Percentiles rank a stretch among this genome's conserved stretches.
Conservation (phyloP, 306 rosid species). For the Inga leiocalycina region DNA sequence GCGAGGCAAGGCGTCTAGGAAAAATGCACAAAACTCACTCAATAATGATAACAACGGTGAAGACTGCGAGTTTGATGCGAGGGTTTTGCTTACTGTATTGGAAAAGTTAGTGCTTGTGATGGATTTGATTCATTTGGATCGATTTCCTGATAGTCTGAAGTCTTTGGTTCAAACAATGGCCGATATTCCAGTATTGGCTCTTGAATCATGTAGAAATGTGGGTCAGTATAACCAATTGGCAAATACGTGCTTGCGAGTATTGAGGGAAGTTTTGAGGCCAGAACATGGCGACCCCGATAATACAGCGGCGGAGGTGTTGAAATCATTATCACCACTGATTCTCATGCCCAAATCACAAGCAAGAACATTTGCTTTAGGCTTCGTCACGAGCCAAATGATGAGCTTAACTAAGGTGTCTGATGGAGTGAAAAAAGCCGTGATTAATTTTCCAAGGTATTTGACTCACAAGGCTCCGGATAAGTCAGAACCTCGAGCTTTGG, state of each 20-base stretch:
- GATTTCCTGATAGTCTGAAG: slow-evolving; percentile 81
- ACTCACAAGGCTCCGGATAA: slow-evolving; percentile 74
- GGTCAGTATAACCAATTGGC: slow-evolving; percentile 46
- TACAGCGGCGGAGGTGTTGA: slow-evolving; percentile 76
- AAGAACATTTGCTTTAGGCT: slow-evolving; percentile 62
- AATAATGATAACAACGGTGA: slow-evolving; percentile 16
- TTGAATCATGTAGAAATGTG: slow-evolving; percentile 45
- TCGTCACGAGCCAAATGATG: slow-evolving; percentile 48
- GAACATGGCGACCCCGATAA: slow-evolving; percentile 63
- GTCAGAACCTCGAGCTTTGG: slow-evolving; percentile 77
- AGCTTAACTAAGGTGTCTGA: slow-evolving; percentile 29
- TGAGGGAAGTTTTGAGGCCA: slow-evolving; percentile 59
- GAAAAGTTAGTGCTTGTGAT: slow-evolving; percentile 61
- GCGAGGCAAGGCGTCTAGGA: slow-evolving; percentile 38
- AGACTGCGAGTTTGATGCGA: slow-evolving; percentile 40
- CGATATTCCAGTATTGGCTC: slow-evolving; percentile 55
- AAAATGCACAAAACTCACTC: background rate
- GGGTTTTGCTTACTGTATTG: slow-evolving; percentile 53
- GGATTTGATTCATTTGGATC: slow-evolving; percentile 73
- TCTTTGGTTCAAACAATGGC: slow-evolving; percentile 66
- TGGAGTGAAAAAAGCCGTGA: slow-evolving; percentile 68
- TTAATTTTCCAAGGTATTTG: slow-evolving; percentile 76
- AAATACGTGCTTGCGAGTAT: slow-evolving; percentile 50
- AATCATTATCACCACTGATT: slow-evolving; percentile 56
- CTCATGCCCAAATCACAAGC: slow-evolving; percentile 64